These are phyloP conservation scores for Ananas comosus DNA, from an alignment of 176 grass and related monocot genomes.

Conservation along the genomic window DNA sequence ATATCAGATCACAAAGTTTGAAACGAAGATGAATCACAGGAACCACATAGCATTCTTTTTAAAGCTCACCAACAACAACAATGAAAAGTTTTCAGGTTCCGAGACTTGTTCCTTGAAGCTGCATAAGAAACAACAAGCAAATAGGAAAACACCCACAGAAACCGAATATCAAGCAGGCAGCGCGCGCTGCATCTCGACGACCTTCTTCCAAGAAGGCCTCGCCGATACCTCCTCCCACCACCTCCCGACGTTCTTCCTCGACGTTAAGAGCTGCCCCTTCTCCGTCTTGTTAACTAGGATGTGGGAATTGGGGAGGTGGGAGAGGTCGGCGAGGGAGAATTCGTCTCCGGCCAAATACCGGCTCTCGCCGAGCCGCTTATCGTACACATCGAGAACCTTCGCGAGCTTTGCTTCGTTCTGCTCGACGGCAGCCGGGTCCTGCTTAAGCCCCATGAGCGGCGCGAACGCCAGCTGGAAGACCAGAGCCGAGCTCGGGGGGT, in stretches of 20 bases:
- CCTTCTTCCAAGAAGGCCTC: constrained; percentile 63
- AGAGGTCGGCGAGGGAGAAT: constrained; percentile 73
- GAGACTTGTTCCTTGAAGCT: neutral
- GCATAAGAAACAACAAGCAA: neutral
- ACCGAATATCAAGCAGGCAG: constrained; percentile 24
- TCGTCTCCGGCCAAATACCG: constrained; percentile 65
- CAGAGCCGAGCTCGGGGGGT: constrained; percentile 51
- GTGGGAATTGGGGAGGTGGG: constrained; percentile 69
- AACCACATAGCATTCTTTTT: too few relatives aligned
- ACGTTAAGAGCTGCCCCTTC: constrained; percentile 37
- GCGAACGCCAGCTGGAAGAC: constrained; percentile 75
- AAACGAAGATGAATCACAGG: too few relatives aligned
- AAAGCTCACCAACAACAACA: too few relatives aligned
- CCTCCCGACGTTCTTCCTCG: constrained; percentile 63
- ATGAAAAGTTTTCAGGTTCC: too few relatives aligned
- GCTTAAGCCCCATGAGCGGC: constrained; percentile 41
- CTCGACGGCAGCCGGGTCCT: constrained; percentile 50
- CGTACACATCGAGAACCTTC: constrained; percentile 86
- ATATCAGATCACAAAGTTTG: too few relatives aligned
- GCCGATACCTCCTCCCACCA: constrained; percentile 80
- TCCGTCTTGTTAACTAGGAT: constrained; percentile 34
- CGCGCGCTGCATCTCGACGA: constrained; percentile 46
- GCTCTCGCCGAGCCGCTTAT: constrained; percentile 49
- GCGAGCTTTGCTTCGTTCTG: constrained; percentile 58
- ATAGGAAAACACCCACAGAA: too few relatives aligned